Conservation (phyloP, 1,139 yeast species). For the Scheffersomyces stambukii region DNA sequence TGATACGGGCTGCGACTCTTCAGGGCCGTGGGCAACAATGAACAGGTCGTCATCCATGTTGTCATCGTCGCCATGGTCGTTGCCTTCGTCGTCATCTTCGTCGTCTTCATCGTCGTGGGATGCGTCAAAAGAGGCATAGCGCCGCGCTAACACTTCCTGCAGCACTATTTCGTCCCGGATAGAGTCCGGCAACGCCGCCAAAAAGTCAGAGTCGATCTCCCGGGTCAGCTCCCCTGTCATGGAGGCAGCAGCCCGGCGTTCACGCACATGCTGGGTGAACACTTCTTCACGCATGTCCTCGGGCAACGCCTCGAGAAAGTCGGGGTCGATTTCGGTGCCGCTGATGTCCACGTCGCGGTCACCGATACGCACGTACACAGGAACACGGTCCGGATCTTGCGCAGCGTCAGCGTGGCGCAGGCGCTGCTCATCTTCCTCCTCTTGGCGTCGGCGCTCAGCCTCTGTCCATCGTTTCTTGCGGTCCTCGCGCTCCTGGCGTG, state of each 20-base stretch:
- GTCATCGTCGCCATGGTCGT: conserved; percentile 5
- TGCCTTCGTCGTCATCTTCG: conserved; percentile 14
- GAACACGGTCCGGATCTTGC: conserved; percentile 23
- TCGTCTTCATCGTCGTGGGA: conserved; percentile 24
- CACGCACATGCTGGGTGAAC: conserved; percentile 79
- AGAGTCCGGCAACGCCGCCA: conserved; percentile 75
- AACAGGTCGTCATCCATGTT: conserved; percentile 2
- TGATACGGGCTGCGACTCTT: no score
- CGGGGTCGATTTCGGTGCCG: conserved; percentile 90
- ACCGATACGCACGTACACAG: conserved; percentile 71
- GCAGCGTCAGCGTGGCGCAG: conserved; percentile 27
- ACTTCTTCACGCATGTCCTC: conserved; percentile 94
- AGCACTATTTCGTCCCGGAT: conserved; percentile 70
- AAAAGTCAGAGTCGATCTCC: conserved; percentile 77
- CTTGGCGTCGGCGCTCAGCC: conserved; percentile 30
- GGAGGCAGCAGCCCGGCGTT: conserved; percentile 53
- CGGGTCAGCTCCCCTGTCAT: conserved; percentile 42
- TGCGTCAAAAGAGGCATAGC: conserved; percentile 26
- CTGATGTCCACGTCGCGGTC: conserved; percentile 81
- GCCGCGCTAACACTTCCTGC: conserved; percentile 55
- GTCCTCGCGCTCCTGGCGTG: conserved; percentile 27
- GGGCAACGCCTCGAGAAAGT: conserved; percentile 84
- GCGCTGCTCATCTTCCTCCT: conserved; percentile 36
- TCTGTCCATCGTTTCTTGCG: conserved; percentile 25
- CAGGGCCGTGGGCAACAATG: no score